phyloP scores from a whole-genome alignment of 2,329 filamentous ascomycete species.

The Neonectria sp. region DNA sequence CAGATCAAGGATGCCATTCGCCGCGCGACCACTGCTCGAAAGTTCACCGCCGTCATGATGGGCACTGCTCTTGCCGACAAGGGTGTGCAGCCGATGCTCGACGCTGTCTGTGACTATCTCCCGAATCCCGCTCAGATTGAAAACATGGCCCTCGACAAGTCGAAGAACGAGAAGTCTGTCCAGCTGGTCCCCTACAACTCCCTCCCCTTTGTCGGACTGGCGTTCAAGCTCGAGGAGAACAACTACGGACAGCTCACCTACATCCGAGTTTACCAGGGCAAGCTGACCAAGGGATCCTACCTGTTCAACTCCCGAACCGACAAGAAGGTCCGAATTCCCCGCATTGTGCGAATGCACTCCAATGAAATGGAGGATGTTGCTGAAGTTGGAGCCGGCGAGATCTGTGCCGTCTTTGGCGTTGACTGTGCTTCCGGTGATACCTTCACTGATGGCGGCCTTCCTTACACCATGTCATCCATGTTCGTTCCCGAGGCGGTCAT shows the following conservation, averaged over 20 bases:
- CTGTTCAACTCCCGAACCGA: conserved; percentile 94
- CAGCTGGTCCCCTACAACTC: conserved; percentile 94
- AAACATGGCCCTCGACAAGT: conserved; percentile 90
- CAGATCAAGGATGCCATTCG: conserved; percentile 96
- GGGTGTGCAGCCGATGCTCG: conserved; percentile 95
- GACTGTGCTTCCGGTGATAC: conserved; percentile 98
- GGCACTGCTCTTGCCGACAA: conserved; percentile 96
- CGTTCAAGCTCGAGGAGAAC: conserved; percentile 99
- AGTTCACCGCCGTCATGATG: conserved; percentile 97
- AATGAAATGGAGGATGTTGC: conserved; percentile 98
- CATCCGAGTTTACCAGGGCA: conserved; percentile 97
- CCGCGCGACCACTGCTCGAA: conserved; percentile 87
- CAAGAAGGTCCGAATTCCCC: conserved; percentile 96
- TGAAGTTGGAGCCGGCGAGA: conserved; percentile 96
- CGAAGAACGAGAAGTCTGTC: conserved; percentile 83
- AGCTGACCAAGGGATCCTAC: conserved; percentile 87
- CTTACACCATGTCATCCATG: conserved; percentile 98
- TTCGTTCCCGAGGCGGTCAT: conserved; percentile 98
- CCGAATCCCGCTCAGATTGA: conserved; percentile 92
- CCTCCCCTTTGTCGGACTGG: conserved; percentile 93
- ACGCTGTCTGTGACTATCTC: conserved; percentile 95
- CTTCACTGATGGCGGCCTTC: conserved; percentile 93
- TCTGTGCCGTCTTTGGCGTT: conserved; percentile 97
- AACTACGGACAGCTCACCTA: conserved; percentile 99
- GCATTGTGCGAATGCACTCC: conserved; percentile 99